Evolutionary conservation across 129 eudicot species (phyloP), one percentile per base, ranked within the genome.

Genomic region (Saussurea involucrata): DNA sequence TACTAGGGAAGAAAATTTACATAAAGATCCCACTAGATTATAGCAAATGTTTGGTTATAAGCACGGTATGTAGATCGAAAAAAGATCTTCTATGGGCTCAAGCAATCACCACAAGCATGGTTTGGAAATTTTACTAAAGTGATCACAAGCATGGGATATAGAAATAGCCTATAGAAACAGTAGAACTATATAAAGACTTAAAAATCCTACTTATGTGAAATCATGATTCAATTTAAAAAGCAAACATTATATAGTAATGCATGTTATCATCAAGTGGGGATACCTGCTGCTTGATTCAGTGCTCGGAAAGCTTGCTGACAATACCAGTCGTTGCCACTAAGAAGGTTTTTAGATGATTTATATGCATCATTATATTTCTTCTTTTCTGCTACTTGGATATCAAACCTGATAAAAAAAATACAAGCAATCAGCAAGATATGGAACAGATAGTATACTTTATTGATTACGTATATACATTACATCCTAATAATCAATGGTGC

Each of bases 271-370:
- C 68, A 66, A 58, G 37, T 21, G 34, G 63, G 27, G 67, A 72
- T 87, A 94, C 98, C 98, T 86, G 98, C 88, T 70, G 98, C 98
- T 79, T 95, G 98, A 84, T 95, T 95, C 58, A 95, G 94, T 73
- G 98, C 96, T 71, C 96, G 81, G 69, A 91, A 95, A 79, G 98
- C 96, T 85, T 89, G 98, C 64, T 91, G 93, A 79, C 98, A 91
- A 78, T 95, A 95, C 97, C 98, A 95, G 67, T 91, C 96, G 18
- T 72, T 95, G 68, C 98, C 97, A 63, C 92, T 86, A 25, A 89
- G 80, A 74, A 95, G 98, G 75, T 78, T 86, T 81, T 86, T 95
- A 3, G 96, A 86, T 36, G 74, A 82, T 77, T 78, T 88, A 66
- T 79, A 78, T n/a, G 73, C 78, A 80, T 95, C 96, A 65, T 95